A percentile compares a stretch with the other conserved stretches of the same genome.
Evolutionary conservation across 768 basidiomycete species (phyloP).

Genomic region (Boletus tylopilopsis): DNA sequence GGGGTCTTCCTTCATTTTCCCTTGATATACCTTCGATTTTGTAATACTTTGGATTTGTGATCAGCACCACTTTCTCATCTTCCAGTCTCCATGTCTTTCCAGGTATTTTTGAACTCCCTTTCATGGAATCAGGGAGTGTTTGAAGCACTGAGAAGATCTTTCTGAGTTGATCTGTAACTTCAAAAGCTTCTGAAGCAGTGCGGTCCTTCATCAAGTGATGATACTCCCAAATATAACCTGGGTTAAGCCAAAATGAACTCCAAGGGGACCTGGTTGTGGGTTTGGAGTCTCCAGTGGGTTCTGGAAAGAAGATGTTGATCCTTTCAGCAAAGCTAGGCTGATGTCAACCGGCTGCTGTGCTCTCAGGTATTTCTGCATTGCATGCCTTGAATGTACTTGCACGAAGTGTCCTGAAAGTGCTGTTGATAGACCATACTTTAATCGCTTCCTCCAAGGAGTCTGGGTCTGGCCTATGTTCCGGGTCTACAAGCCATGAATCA

Average conservation of each 20-base stretch:
- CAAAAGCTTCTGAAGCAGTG: background rate
- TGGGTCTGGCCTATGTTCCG: background rate
- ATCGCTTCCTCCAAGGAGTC: background rate
- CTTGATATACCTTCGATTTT: background rate
- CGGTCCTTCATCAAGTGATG: background rate
- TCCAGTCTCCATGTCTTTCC: background rate
- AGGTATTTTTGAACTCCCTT: background rate
- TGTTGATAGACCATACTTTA: background rate
- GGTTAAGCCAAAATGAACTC: background rate
- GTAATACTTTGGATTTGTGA: background rate
- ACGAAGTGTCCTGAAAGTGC: background rate
- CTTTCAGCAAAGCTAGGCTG: background rate
- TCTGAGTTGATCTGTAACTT: background rate
- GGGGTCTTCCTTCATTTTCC: background rate
- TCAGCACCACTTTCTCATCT: background rate
- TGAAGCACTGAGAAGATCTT: background rate
- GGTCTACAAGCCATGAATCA: background rate
- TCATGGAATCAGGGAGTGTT: background rate
- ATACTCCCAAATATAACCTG: background rate
- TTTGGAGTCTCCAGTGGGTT: background rate
- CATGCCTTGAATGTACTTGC: background rate
- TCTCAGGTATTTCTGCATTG: background rate
- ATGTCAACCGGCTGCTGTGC: background rate
- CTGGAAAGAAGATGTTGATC: background rate
- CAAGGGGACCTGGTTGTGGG: background rate